phyloP scores from a whole-genome alignment of 768 basidiomycete genomes.

The Rubroboletus satanas region DNA sequence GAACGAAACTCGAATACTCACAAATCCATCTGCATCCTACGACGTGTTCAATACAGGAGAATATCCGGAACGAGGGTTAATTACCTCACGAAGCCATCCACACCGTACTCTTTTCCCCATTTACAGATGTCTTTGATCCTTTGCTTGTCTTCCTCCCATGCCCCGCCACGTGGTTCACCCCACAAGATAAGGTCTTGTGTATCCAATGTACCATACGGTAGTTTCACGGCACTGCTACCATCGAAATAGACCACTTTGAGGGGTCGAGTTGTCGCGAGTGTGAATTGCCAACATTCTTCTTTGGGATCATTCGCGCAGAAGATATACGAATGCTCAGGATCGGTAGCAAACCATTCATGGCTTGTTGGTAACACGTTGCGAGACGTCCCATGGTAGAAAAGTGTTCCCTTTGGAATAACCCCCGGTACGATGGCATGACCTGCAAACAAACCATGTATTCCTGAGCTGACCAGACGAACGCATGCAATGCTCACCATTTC shows the following conservation, averaged over 20 bases:
- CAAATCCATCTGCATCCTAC: slow-evolving; percentile 44
- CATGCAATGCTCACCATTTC: slow-evolving; percentile 29
- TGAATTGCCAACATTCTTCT: slow-evolving; percentile 30
- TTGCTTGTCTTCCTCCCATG: slow-evolving; percentile 16
- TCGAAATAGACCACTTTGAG: slow-evolving; percentile 34
- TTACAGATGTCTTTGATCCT: slow-evolving; percentile 30
- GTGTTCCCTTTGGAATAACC: slow-evolving; percentile 30
- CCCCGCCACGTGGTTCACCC: slow-evolving; percentile 23
- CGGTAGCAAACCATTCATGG: slow-evolving; percentile 32
- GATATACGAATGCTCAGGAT: slow-evolving; percentile 35
- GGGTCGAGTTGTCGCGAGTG: slow-evolving; percentile 23
- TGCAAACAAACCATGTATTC: neutral
- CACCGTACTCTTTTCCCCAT: slow-evolving; percentile 30
- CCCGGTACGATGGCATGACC: slow-evolving; percentile 27
- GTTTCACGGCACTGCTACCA: slow-evolving; percentile 7
- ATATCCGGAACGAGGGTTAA: slow-evolving; percentile 19
- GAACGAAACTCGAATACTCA: slow-evolving; percentile 22
- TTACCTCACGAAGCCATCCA: slow-evolving; percentile 36
- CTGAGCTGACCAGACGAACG: neutral
- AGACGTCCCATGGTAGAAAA: slow-evolving; percentile 31
- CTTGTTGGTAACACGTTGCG: slow-evolving; percentile 16
- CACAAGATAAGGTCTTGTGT: slow-evolving; percentile 35
- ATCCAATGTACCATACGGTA: slow-evolving; percentile 26
- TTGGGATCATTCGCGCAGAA: slow-evolving; percentile 29
- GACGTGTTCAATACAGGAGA: slow-evolving; percentile 10